A percentile compares a stretch with the other conserved stretches of the same genome.
phyloP scores from a whole-genome alignment of 306 rosid genomes.

The Dryas alaskensis region DNA sequence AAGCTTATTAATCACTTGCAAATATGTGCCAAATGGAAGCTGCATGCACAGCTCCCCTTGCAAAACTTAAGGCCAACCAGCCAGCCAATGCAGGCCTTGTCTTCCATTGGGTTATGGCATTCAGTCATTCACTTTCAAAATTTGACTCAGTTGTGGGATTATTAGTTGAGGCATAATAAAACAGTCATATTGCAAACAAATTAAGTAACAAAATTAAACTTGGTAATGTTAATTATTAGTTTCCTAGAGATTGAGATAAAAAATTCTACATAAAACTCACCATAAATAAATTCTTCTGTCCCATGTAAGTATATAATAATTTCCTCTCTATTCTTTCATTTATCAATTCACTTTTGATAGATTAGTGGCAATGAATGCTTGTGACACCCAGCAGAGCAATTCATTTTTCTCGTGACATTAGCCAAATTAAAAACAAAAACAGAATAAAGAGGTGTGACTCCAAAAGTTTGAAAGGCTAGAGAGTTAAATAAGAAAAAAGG shows the following conservation, averaged over 20 bases:
- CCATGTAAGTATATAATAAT: too few relatives aligned
- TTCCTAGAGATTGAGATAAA: too few relatives aligned
- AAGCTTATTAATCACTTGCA: not conserved
- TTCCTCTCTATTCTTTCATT: too few relatives aligned
- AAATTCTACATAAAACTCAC: too few relatives aligned
- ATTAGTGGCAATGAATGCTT: too few relatives aligned
- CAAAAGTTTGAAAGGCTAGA: not conserved
- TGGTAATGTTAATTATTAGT: too few relatives aligned
- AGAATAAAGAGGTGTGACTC: not conserved
- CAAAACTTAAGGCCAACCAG: not conserved
- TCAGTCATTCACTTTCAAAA: not conserved
- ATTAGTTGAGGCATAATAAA: too few relatives aligned
- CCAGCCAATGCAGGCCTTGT: not conserved
- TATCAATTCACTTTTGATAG: too few relatives aligned
- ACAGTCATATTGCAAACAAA: too few relatives aligned
- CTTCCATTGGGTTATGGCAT: not conserved
- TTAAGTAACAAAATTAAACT: too few relatives aligned
- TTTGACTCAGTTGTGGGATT: not conserved
- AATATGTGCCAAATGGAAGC: not conserved
- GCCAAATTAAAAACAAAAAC: not conserved
- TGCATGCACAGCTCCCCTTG: not conserved
- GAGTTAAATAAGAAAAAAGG: not conserved
- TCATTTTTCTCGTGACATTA: not conserved
- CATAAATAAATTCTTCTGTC: too few relatives aligned
- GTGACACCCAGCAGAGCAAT: too few relatives aligned